Evolutionary conservation across 306 rosid species (phyloP).

Genomic region (Elaeagnus macrophylla): DNA sequence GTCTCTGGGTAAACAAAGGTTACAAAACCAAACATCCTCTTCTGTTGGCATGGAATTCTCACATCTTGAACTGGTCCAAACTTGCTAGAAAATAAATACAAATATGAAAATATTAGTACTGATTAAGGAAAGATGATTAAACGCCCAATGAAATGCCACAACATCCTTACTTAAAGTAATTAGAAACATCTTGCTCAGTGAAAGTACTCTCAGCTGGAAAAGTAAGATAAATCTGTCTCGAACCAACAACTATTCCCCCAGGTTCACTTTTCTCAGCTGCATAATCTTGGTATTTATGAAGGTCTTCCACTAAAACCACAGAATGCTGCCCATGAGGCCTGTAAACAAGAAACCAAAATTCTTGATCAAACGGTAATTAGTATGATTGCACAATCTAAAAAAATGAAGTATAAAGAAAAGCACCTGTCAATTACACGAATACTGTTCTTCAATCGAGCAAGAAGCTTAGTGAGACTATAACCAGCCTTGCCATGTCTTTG

Average conservation of each 20-base stretch:
- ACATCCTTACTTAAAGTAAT: slow-evolving; percentile 32
- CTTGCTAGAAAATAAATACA: slow-evolving; percentile 21
- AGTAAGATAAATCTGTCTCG: slow-evolving; percentile 42
- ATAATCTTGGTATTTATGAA: slow-evolving; percentile 24
- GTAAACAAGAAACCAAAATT: slow-evolving; percentile 1
- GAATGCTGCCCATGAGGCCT: slow-evolving; percentile 52
- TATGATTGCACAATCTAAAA: slow-evolving; percentile 1
- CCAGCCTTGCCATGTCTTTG: slow-evolving; percentile 44
- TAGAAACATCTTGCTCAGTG: slow-evolving; percentile 40
- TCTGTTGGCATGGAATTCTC: slow-evolving; percentile 42
- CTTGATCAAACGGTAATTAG: no score
- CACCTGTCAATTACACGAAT: slow-evolving; percentile 41
- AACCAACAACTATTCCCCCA: slow-evolving; percentile 26
- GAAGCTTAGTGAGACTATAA: slow-evolving; percentile 37
- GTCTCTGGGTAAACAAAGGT: slow-evolving; percentile 37
- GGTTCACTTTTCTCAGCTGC: slow-evolving; percentile 27
- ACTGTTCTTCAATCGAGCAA: slow-evolving; percentile 34
- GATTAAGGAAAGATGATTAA: neutral
- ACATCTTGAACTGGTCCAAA: slow-evolving; percentile 49
- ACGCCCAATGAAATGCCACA: neutral
- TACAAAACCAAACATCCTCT: slow-evolving; percentile 49
- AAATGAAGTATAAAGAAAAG: neutral
- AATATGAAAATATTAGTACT: neutral
- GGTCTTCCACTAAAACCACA: slow-evolving; percentile 33
- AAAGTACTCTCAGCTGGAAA: slow-evolving; percentile 41